A percentile compares a stretch with the other conserved stretches of the same genome.
These are phyloP conservation scores for Rhinocladiella similis DNA, from an alignment of 2,329 filamentous ascomycete genomes.

Conservation along the genomic window DNA sequence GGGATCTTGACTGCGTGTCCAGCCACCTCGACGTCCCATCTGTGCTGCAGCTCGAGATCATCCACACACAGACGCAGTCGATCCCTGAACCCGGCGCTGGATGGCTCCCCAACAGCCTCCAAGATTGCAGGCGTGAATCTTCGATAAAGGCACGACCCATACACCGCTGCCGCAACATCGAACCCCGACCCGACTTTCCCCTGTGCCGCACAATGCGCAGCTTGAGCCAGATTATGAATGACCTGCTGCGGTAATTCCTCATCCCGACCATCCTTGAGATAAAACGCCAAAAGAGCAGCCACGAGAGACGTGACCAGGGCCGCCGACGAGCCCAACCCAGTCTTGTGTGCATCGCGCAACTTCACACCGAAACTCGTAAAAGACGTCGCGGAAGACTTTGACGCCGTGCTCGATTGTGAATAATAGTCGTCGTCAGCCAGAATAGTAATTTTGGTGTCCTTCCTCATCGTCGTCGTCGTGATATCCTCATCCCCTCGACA, in stretches of 20 bases:
- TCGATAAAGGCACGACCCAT: conserved; percentile 84
- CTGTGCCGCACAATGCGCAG: conserved; percentile 91
- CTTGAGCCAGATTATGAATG: conserved; percentile 90
- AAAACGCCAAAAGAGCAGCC: conserved; percentile 68
- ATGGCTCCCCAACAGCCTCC: conserved; percentile 64
- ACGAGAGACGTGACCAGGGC: conserved; percentile 88
- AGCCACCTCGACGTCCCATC: conserved; percentile 78
- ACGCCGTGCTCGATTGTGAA: conserved; percentile 61
- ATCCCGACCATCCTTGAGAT: conserved; percentile 10
- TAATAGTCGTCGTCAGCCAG: conserved; percentile 97
- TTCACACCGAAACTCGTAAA: conserved; percentile 79
- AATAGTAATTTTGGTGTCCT: conserved; percentile 72
- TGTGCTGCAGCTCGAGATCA: conserved; percentile 46
- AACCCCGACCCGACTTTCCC: conserved; percentile 96
- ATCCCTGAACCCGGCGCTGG: conserved; percentile 64
- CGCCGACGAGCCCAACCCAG: conserved; percentile 90
- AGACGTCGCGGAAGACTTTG: conserved; percentile 26
- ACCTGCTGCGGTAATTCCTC: conserved; percentile 18
- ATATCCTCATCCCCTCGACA: conserved; percentile 50
- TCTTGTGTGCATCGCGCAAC: conserved; percentile 83
- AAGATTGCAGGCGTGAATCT: conserved; percentile 86
- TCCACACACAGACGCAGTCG: conserved; percentile 68
- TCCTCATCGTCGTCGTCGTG: too few relatives aligned
- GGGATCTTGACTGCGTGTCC: conserved; percentile 73
- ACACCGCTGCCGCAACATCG: conserved; percentile 90